Evolutionary conservation across 257 asterid species (phyloP).

Genomic region (Leptodermis oblonga): DNA sequence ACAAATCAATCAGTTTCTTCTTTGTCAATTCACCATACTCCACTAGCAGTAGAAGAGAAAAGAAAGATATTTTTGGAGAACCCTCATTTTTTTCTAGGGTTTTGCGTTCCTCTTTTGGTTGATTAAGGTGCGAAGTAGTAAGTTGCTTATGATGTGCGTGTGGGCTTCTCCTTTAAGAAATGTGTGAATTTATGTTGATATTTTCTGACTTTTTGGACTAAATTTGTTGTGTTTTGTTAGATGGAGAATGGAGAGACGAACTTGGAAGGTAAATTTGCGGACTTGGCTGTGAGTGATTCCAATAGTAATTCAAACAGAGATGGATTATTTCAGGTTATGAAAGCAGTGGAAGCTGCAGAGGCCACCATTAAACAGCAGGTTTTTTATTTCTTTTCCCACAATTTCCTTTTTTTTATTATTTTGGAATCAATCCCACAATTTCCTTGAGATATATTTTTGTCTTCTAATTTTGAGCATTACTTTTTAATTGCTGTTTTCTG

Average conservation of each 20-base stretch:
- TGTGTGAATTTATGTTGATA: background rate
- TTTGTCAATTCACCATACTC: background rate
- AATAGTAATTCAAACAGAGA: conserved; percentile 38
- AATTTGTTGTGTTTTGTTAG: background rate
- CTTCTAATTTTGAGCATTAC: background rate
- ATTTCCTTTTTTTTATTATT: too few relatives aligned
- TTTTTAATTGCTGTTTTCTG: background rate
- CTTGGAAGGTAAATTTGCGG: conserved; percentile 48
- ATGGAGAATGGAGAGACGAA: conserved; percentile 73
- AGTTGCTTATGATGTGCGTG: background rate
- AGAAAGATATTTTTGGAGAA: background rate
- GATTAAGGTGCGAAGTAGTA: background rate
- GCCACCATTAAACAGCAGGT: conserved; percentile 92
- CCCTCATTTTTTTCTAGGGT: background rate
- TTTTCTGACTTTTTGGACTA: background rate
- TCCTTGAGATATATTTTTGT: background rate
- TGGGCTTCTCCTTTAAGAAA: background rate
- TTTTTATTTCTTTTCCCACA: background rate
- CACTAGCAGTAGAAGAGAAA: background rate
- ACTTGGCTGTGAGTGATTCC: conserved; percentile 53
- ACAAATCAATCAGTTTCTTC: background rate
- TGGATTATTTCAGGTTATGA: conserved; percentile 82
- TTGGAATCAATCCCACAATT: too few relatives aligned
- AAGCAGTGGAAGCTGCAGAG: conserved; percentile 98
- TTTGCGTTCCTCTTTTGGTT: background rate